A percentile compares a stretch with the other conserved stretches of the same genome.
These are phyloP conservation scores for Tremella yokohamensis DNA, from an alignment of 768 basidiomycete genomes.

Conservation along the genomic window DNA sequence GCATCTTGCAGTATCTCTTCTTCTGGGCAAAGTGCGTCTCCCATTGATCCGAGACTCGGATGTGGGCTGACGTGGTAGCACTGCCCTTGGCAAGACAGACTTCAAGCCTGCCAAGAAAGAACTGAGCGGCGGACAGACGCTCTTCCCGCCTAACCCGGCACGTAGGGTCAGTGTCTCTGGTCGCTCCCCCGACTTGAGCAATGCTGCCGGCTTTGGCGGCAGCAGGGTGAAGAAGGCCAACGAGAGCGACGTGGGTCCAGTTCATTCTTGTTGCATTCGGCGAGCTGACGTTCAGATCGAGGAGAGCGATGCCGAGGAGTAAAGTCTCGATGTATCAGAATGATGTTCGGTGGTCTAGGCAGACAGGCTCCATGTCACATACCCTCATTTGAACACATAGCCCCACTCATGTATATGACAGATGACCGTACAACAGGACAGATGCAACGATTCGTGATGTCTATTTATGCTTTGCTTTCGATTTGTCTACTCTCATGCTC, in stretches of 20 bases:
- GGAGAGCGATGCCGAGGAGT: conserved; percentile 41
- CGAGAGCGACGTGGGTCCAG: conserved; percentile 47
- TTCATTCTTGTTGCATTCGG: background rate
- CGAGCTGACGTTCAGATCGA: conserved; percentile 33
- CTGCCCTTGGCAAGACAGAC: conserved; percentile 15
- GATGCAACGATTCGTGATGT: background rate
- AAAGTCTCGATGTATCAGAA: too few species aligned
- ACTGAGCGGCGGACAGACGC: conserved; percentile 12
- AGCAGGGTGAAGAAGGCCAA: conserved; percentile 36
- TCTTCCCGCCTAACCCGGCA: conserved; percentile 49
- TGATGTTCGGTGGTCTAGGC: too few species aligned
- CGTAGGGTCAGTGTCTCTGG: conserved; percentile 27
- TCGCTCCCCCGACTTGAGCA: conserved; percentile 1
- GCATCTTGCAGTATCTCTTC: conserved; percentile 42
- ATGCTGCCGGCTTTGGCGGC: conserved; percentile 10
- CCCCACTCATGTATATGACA: background rate
- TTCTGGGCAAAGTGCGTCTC: conserved; percentile 46
- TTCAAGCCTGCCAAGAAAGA: conserved; percentile 34
- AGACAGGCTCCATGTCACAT: too few species aligned
- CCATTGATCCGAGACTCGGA: background rate
- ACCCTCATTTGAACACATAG: too few species aligned
- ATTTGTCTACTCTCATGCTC: background rate
- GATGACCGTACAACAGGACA: conserved; percentile 3
- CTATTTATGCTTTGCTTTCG: conserved; percentile 1
- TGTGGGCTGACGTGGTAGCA: conserved; percentile 8